phyloP scores from a whole-genome alignment of 805 yeast genomes.

The Zygosaccharomyces pseudorouxii region DNA sequence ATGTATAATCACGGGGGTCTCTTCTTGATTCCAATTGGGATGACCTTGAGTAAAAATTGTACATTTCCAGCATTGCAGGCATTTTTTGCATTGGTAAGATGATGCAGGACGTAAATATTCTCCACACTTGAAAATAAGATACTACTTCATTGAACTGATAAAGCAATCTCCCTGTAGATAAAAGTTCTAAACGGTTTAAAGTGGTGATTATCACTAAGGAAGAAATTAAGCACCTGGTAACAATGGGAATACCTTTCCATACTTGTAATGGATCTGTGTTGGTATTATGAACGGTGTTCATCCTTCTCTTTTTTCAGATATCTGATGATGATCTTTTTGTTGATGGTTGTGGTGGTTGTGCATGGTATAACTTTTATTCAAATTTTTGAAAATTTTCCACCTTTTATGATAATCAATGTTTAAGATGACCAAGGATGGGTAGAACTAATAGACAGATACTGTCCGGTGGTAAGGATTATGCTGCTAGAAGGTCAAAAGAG shows the following conservation, averaged over 20 bases:
- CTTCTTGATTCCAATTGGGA: constrained; percentile 23
- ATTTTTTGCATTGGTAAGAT: constrained; percentile 25
- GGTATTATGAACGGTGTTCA: constrained; percentile 2
- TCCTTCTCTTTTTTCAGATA: not conserved
- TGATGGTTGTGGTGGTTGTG: not conserved
- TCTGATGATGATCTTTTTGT: not conserved
- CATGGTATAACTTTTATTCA: not conserved
- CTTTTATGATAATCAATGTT: not conserved
- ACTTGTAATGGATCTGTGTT: constrained; percentile 8
- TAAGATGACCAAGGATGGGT: constrained; percentile 3
- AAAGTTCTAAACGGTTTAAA: constrained; percentile 34
- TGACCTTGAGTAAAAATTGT: constrained; percentile 28
- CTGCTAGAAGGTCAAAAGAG: constrained; percentile 58
- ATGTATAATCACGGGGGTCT: constrained; percentile 24
- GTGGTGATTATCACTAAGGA: constrained; percentile 45
- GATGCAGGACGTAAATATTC: constrained; percentile 27
- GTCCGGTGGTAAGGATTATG: constrained; percentile 81
- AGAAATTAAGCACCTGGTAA: constrained; percentile 52
- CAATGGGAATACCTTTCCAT: constrained; percentile 49
- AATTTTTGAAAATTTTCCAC: constrained; percentile 1
- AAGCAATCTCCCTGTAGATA: constrained; percentile 22
- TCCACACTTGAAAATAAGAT: constrained; percentile 27
- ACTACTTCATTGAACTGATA: constrained; percentile 20
- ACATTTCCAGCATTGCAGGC: constrained; percentile 26
- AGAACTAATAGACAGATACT: constrained; percentile 69